Evolutionary conservation across 2,329 filamentous ascomycete genomes (phyloP), one percentile per base, ranked within the genome.

Genomic region (Stromatinia cepivora): DNA sequence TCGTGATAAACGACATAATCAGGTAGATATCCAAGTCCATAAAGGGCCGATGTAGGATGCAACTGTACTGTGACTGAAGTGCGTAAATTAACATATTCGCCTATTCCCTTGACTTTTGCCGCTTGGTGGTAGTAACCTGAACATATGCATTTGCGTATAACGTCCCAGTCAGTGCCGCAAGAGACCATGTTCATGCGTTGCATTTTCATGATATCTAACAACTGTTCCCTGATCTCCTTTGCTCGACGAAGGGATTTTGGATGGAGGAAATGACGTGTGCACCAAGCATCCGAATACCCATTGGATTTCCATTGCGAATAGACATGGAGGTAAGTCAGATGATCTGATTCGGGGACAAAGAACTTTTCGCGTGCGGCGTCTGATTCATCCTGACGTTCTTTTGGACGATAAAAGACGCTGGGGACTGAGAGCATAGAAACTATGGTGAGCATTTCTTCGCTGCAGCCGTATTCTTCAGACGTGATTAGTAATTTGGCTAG

Each of bases 1-100:
- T 99, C 95, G 83, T 99, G 95, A 81, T 99, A 99, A 54, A 99
- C 89, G 66, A 99, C 93, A 77, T 98, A 98, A 78, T 99, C 95
- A 1, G 96, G 95, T 34, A 97, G 87, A 80, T 97, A 96, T 5
- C 95, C 95, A 1, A 93, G 85, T 34, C 95, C 95, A 78, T 97
- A 98, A 0, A 99, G 86, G 1, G 95, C 93, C 72, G 90, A 94
- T 0, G 95, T 99, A 1, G 95, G 95, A 79, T 99, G 96, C 42
- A 99, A 85, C 79, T 97, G 93, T 67, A 99, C 92, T 1, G 92
- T 94, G 4, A 99, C 93, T 76, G 92, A 95, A 0, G 95, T 99
- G 31, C 95, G 90, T 48, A 99, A 85, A 79, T 99, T 99, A 81
- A 97, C 90, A 82, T 98, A 99, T 81, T 99, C 96, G 75, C 95